Conservation (phyloP, 371 early-diverging fungal species). For the Rhizomucor pusillus region DNA sequence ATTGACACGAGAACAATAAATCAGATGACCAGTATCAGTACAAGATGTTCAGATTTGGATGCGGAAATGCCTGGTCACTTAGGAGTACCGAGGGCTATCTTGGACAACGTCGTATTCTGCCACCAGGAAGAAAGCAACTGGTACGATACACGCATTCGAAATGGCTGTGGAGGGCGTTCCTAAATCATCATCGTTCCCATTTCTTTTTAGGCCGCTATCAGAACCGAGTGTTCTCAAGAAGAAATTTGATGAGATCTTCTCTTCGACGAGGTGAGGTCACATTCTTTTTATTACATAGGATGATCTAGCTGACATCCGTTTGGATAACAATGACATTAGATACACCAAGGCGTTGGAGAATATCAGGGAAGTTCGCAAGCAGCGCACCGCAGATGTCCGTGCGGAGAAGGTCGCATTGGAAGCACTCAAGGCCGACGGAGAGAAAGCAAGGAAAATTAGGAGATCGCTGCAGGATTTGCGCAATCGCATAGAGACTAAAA, state of each 20-base stretch:
- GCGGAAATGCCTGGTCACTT: slow-evolving; percentile 81
- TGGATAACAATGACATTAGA: slow-evolving; percentile 35
- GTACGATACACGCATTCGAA: slow-evolving; percentile 30
- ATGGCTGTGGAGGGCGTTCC: no score
- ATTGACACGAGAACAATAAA: not conserved
- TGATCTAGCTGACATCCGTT: not conserved
- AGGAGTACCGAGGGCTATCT: slow-evolving; percentile 89
- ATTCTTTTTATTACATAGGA: not conserved
- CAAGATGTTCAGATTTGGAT: slow-evolving; percentile 88
- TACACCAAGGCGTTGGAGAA: slow-evolving; percentile 92
- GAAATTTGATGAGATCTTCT: slow-evolving; percentile 99
- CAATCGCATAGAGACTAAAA: slow-evolving; percentile 25
- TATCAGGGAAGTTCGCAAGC: slow-evolving; percentile 81
- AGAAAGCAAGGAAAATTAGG: slow-evolving; percentile 70
- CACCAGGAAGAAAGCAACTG: slow-evolving; percentile 99
- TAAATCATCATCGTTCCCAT: not conserved
- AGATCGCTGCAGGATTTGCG: slow-evolving; percentile 23
- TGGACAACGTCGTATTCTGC: slow-evolving; percentile 99
- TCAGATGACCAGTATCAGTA: slow-evolving; percentile 69
- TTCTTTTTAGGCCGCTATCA: slow-evolving; percentile 75
- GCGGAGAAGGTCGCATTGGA: slow-evolving; percentile 66
- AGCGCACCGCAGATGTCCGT: slow-evolving; percentile 63
- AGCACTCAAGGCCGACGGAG: slow-evolving; percentile 65
- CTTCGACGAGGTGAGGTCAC: slow-evolving; percentile 80
- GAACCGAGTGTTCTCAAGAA: slow-evolving; percentile 95